Conservation (phyloP, 495 filamentous ascomycete species). For the Podospora pseudopauciseta region DNA sequence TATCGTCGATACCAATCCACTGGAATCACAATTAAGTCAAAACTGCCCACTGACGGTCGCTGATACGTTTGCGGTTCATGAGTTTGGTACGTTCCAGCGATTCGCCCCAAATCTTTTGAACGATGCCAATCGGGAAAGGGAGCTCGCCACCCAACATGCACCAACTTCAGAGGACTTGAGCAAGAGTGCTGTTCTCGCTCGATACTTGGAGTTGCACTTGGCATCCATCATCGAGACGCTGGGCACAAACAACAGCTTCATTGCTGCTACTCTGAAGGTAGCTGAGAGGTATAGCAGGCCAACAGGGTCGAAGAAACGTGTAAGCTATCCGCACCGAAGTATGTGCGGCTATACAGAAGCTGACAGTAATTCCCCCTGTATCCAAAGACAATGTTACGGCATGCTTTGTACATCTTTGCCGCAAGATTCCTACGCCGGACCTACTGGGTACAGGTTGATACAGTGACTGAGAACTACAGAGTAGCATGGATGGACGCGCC, state of each 20-base stretch:
- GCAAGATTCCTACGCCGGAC: neutral
- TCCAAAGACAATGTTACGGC: neutral
- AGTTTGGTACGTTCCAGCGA: neutral
- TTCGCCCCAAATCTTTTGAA: neutral
- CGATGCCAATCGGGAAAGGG: neutral
- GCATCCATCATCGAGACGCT: neutral
- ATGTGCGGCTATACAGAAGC: neutral
- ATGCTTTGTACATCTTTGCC: neutral
- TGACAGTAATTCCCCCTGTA: neutral
- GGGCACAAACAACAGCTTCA: neutral
- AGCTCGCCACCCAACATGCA: neutral
- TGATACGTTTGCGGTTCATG: neutral
- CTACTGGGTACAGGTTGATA: neutral
- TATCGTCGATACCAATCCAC: neutral
- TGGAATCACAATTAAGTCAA: neutral
- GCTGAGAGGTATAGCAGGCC: neutral
- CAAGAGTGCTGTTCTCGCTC: neutral
- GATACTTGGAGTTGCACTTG: neutral
- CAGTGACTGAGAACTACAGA: neutral
- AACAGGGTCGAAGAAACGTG: neutral
- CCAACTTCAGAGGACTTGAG: neutral
- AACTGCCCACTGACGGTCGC: neutral
- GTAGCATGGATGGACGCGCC: neutral
- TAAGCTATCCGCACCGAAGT: neutral
- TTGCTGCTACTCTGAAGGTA: neutral